Percentiles rank a stretch among this genome's conserved stretches.
These are phyloP conservation scores for Talaromyces sp. DNA, from an alignment of 2,329 filamentous ascomycete genomes.

Conservation along the genomic window DNA sequence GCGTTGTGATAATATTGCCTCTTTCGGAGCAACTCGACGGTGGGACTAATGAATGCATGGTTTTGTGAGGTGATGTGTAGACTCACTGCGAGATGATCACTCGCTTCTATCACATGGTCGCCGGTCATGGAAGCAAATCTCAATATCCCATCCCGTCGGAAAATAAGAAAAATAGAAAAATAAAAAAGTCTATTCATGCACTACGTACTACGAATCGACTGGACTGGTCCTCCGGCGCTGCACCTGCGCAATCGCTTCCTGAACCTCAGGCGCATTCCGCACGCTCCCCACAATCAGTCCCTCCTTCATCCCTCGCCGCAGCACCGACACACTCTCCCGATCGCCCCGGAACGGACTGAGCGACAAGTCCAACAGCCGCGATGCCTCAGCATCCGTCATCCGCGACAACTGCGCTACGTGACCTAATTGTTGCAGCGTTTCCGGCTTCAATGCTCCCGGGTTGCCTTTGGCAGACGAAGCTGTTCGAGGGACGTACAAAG, in stretches of 20 bases:
- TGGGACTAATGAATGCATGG: not conserved
- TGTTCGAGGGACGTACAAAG: slow-evolving; percentile 48
- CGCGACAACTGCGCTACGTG: slow-evolving; percentile 60
- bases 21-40: not conserved
- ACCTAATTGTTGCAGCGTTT: slow-evolving; percentile 61
- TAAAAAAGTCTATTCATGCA: not conserved
- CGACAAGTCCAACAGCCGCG: slow-evolving; percentile 69
- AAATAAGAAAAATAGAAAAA: no score
- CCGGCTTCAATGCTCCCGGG: slow-evolving; percentile 37
- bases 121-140: not conserved
- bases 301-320: slow-evolving; percentile 72
- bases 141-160: not conserved
- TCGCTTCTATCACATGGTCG: not conserved
- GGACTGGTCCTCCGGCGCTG: slow-evolving; percentile 52
- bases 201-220: not conserved
- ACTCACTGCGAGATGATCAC: not conserved
- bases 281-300: slow-evolving; percentile 87
- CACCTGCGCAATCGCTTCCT: slow-evolving; percentile 68
- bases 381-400: slow-evolving; percentile 65
- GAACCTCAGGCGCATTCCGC: slow-evolving; percentile 72
- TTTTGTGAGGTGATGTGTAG: not conserved
- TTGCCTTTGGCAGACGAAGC: slow-evolving; percentile 25
- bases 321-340: slow-evolving; percentile 56
- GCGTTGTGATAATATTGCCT: not conserved
- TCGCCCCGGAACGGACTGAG: slow-evolving; percentile 78